A percentile compares a stretch with the other conserved stretches of the same genome.
phyloP scores from a whole-genome alignment of 2,329 filamentous ascomycete genomes.

The Monosporascus sp. region DNA sequence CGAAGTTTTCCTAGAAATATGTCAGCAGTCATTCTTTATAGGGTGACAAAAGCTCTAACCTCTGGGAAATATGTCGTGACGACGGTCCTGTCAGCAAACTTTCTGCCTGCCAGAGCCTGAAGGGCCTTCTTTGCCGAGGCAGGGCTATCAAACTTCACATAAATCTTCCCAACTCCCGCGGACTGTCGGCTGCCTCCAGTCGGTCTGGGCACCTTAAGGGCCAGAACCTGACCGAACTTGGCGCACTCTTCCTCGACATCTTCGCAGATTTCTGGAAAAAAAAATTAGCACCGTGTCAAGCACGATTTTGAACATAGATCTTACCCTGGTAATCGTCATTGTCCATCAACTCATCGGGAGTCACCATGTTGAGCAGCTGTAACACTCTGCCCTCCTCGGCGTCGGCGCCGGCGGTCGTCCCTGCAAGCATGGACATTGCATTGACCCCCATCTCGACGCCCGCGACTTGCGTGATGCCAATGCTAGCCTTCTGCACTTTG shows the following conservation, averaged over 20 bases:
- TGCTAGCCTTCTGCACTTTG: slow-evolving; percentile 82
- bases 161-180: slow-evolving; percentile 94
- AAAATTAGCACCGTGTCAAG: slow-evolving; percentile 29
- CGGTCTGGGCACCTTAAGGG: slow-evolving; percentile 91
- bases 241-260: slow-evolving; percentile 89
- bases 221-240: slow-evolving; percentile 80
- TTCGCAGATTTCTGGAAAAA: slow-evolving; percentile 86
- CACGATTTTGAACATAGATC: slow-evolving; percentile 12
- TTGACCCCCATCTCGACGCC: slow-evolving; percentile 94
- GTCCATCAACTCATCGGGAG: slow-evolving; percentile 88
- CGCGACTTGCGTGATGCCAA: slow-evolving; percentile 87
- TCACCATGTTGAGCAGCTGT: slow-evolving; percentile 98
- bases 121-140: slow-evolving; percentile 81
- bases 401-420: slow-evolving; percentile 68
- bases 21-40: slow-evolving; percentile 24
- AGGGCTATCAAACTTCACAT: slow-evolving; percentile 79
- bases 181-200: slow-evolving; percentile 76
- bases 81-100: slow-evolving; percentile 94
- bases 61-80: slow-evolving; percentile 96
- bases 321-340: slow-evolving; percentile 91
- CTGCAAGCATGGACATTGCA: slow-evolving; percentile 95
- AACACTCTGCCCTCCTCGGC: slow-evolving; percentile 78
- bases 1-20: slow-evolving; percentile 76
- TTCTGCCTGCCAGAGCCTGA: slow-evolving; percentile 83
- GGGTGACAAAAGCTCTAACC: slow-evolving; percentile 41